These are phyloP conservation scores for Rhynchospora breviuscula DNA, from an alignment of 176 grass and related monocot species.

Conservation along the genomic window DNA sequence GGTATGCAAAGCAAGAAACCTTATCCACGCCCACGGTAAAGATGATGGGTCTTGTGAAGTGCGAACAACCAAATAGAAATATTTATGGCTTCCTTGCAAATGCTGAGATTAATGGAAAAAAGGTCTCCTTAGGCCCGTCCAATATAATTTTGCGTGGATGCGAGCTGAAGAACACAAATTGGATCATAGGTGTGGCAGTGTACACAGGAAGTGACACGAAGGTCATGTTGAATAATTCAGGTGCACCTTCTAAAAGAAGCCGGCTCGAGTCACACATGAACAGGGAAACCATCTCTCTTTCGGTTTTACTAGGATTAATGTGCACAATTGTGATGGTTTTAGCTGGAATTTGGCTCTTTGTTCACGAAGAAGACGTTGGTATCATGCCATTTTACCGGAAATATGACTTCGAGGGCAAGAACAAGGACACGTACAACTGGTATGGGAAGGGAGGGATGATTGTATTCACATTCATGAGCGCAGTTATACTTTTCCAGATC, in stretches of 20 bases:
- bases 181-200: conserved; percentile 67
- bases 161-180: conserved; percentile 86
- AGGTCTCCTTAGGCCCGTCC: conserved; percentile 59
- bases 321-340: conserved; percentile 47
- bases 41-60: conserved; percentile 51
- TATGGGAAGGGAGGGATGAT: conserved; percentile 60
- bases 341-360: conserved; percentile 57
- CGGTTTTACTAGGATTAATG: conserved; percentile 34
- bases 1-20: conserved; percentile 85
- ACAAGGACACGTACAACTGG: conserved; percentile 44
- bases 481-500: conserved; percentile 81
- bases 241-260: conserved; percentile 88
- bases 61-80: conserved; percentile 83
- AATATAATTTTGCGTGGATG: conserved; percentile 85
- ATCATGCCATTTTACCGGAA: conserved; percentile 65
- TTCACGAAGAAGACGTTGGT: conserved; percentile 38
- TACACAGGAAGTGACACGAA: conserved; percentile 90
- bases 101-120: conserved; percentile 43
- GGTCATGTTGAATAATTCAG: conserved; percentile 92
- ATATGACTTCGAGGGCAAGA: conserved; percentile 18
- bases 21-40: conserved; percentile 28
- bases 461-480: conserved; percentile 66
- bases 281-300: conserved; percentile 59
- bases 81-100: conserved; percentile 92
- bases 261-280: conserved; percentile 75